Evolutionary conservation across 257 asterid species (phyloP).

Genomic region (Solanum dulcamara): DNA sequence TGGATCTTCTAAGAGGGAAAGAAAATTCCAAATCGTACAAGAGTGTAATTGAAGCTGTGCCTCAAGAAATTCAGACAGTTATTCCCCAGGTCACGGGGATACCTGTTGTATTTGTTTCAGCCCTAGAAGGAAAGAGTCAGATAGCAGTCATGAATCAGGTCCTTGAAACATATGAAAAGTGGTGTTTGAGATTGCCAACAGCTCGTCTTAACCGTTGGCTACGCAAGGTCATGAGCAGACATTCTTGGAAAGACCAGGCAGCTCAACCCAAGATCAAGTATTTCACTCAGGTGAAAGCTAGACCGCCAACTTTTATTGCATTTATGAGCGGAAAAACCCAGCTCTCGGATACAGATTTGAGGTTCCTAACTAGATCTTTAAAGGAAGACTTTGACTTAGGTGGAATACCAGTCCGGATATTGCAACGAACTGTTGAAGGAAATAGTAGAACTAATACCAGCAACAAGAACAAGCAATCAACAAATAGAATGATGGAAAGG

Average conservation of each 20-base stretch:
- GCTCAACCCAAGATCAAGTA: slow-evolving; percentile 93
- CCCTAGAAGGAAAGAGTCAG: slow-evolving; percentile 77
- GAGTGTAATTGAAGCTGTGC: slow-evolving; percentile 53
- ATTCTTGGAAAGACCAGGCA: slow-evolving; percentile 90
- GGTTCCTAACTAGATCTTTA: slow-evolving; percentile 77
- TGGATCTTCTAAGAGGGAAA: slow-evolving; percentile 68
- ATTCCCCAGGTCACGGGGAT: slow-evolving; percentile 91
- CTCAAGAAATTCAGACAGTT: slow-evolving; percentile 85
- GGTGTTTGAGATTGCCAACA: slow-evolving; percentile 83
- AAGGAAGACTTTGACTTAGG: slow-evolving; percentile 92
- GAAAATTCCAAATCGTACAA: slow-evolving; percentile 42
- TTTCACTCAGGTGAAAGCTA: slow-evolving; percentile 94
- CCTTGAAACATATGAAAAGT: slow-evolving; percentile 66
- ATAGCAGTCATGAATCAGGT: slow-evolving; percentile 67
- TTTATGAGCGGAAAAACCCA: slow-evolving; percentile 59
- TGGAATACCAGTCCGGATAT: slow-evolving; percentile 82
- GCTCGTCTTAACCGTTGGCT: slow-evolving; percentile 91
- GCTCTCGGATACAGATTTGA: slow-evolving; percentile 62
- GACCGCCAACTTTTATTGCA: slow-evolving; percentile 96
- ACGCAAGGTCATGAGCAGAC: slow-evolving; percentile 93
- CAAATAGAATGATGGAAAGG: slow-evolving; percentile 24
- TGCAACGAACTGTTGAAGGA: slow-evolving; percentile 50
- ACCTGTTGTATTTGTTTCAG: slow-evolving; percentile 90
- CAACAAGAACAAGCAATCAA: slow-evolving; percentile 26
- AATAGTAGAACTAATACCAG: slow-evolving; percentile 6